phyloP scores from a whole-genome alignment of 1,284 basidiomycete genomes.

The Ceratobasidium papillatum region DNA sequence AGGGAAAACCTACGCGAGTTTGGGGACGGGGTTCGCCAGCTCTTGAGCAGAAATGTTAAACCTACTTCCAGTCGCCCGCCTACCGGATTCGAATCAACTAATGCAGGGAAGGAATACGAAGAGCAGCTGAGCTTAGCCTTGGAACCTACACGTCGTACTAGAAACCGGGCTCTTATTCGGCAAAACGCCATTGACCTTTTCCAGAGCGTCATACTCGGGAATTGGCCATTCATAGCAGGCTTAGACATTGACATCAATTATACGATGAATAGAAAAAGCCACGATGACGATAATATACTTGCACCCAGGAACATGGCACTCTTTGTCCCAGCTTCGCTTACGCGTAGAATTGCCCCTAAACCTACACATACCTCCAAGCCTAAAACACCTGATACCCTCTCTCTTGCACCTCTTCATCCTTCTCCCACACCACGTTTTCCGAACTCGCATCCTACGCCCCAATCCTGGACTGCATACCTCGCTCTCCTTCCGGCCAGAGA shows the following conservation, averaged over 20 bases:
- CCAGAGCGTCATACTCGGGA: constrained; percentile 18
- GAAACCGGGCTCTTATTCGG: background rate
- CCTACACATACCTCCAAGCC: background rate
- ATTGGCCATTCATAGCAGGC: constrained; percentile 33
- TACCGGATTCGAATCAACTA: background rate
- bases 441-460: constrained; percentile 13
- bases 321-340: background rate
- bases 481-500: constrained; percentile 1
- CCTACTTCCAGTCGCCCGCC: background rate
- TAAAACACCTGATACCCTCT: background rate
- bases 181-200: constrained; percentile 19
- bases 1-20: constrained; percentile 16
- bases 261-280: background rate
- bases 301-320: background rate
- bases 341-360: background rate
- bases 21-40: background rate
- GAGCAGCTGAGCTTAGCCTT: background rate
- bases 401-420: constrained; percentile 18
- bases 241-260: background rate
- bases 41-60: background rate
- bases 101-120: background rate
- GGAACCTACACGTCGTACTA: background rate
- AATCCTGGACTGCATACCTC: constrained; percentile 28
- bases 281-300: background rate
- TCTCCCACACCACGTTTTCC: constrained; percentile 19